Evolutionary conservation across 768 basidiomycete species (phyloP).

Genomic region (Russula olivacea): DNA sequence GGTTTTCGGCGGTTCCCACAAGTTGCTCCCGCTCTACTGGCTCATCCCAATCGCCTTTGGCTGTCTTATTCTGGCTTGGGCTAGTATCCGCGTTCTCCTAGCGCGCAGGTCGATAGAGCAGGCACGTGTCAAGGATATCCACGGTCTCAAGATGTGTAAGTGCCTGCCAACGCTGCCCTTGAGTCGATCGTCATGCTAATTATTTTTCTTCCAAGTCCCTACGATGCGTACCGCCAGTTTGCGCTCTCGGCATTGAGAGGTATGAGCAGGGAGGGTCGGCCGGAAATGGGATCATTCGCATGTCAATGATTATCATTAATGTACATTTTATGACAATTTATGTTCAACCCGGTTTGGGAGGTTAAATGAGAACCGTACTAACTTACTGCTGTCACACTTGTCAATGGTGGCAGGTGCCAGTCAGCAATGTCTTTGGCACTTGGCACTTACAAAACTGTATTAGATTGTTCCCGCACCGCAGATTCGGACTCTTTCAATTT

Average conservation of each 20-base stretch:
- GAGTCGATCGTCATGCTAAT: conserved; percentile 12
- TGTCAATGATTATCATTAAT: neutral
- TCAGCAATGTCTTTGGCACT: neutral
- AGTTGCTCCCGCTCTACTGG: conserved; percentile 60
- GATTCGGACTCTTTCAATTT: neutral
- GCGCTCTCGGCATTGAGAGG: conserved; percentile 23
- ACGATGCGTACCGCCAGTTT: conserved; percentile 33
- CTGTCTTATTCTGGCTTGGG: conserved; percentile 48
- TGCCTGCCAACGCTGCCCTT: conserved; percentile 27
- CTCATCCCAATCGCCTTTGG: conserved; percentile 60
- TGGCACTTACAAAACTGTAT: neutral
- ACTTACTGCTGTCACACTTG: neutral
- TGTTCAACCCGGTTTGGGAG: neutral
- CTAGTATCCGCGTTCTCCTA: conserved; percentile 52
- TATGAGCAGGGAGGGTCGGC: neutral
- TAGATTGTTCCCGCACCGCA: neutral
- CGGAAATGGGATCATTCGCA: neutral
- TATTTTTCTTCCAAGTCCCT: conserved; percentile 39
- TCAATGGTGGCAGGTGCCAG: neutral
- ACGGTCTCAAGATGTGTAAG: conserved; percentile 68
- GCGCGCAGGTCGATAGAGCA: conserved; percentile 51
- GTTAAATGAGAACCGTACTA: neutral
- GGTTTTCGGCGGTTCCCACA: conserved; percentile 58
- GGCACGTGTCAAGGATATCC: conserved; percentile 56
- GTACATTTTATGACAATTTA: neutral